Evolutionary conservation across 257 asterid genomes (phyloP).

Genomic region (Penstemon newberryi): DNA sequence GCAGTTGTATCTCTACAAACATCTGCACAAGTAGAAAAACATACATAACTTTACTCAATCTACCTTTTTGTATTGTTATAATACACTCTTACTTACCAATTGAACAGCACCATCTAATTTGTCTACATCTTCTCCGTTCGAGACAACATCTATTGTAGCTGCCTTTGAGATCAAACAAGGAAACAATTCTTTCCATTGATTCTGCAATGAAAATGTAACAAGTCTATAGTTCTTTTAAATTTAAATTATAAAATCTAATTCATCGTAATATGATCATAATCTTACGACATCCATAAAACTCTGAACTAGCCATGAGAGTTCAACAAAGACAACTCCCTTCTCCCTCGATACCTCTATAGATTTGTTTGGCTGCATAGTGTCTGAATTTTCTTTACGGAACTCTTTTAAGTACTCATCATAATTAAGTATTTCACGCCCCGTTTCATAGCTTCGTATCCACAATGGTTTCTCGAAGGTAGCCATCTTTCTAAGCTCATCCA

Average conservation of each 20-base stretch:
- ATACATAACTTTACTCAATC: background rate
- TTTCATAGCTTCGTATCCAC: conserved; percentile 77
- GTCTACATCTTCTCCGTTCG: conserved; percentile 63
- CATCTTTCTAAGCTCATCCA: conserved; percentile 68
- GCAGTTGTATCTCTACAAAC: conserved; percentile 87
- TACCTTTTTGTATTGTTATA: background rate
- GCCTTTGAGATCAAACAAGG: conserved; percentile 75
- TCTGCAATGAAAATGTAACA: conserved; percentile 35
- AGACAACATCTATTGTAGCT: conserved; percentile 59
- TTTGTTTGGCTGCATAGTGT: conserved; percentile 34
- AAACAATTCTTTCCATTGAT: conserved; percentile 80
- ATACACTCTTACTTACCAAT: conserved; percentile 47
- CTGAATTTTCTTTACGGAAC: conserved; percentile 33
- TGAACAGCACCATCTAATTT: conserved; percentile 64
- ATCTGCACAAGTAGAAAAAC: conserved; percentile 43
- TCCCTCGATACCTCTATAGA: conserved; percentile 85
- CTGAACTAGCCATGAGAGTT: conserved; percentile 65
- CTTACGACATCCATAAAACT: conserved; percentile 75
- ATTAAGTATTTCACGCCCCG: conserved; percentile 82
- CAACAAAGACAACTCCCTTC: conserved; percentile 50
- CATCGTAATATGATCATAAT: background rate
- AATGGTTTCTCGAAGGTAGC: conserved; percentile 62
- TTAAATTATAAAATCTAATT: background rate
- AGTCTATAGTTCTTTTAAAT: background rate
- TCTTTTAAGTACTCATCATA: conserved; percentile 70